Evolutionary conservation across 441 rosid species (phyloP), one percentile per base, ranked within the genome.

Genomic region (Syzygium malaccense): DNA sequence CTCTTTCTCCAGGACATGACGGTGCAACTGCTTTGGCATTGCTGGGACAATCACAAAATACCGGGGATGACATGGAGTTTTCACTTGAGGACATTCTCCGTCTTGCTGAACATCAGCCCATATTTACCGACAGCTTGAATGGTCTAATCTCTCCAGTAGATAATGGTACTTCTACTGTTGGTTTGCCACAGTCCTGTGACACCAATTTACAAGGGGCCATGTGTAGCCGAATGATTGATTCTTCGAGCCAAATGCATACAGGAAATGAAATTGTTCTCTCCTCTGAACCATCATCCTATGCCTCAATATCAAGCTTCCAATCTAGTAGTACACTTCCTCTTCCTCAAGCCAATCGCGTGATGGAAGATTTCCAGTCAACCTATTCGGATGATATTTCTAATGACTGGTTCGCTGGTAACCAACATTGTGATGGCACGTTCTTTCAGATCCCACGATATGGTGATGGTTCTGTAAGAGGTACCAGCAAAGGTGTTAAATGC

Each of bases 381-480:
- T 55, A 55, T 55, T 55, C 23, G 15, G 8, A 55, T 17, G 56
- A 55, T 55, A 55, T 55, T 55, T 55, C 10, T 55, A 19, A 19
- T 20, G 23, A 55, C 57, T 55, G 19, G 5, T 7, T 0, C 55
- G 55, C 55, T 54, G 55, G 55, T 54, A 19, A 18, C 56, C 56
- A 17, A 55, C 56, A 17, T 17, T 18, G 23, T 55, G 57, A 19
- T 55, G 57, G 18, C 57, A 55, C 18, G 57, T 55, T 55, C 57
- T 4, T 13, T 53, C 3, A 9, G 10, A 9, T 5, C 28, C 13
- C 62, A 26, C 3, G 3, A 4, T 25, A 2, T 62, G 4, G 2
- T 2, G 75, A 0, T 0, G 41, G 75, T 64, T 64, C 37, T 64
- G 11, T 30, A 15, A 2, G 64, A 64, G 75, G 1, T 4, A 30